phyloP scores from a whole-genome alignment of 306 rosid species.

The Trifolium pratense region DNA sequence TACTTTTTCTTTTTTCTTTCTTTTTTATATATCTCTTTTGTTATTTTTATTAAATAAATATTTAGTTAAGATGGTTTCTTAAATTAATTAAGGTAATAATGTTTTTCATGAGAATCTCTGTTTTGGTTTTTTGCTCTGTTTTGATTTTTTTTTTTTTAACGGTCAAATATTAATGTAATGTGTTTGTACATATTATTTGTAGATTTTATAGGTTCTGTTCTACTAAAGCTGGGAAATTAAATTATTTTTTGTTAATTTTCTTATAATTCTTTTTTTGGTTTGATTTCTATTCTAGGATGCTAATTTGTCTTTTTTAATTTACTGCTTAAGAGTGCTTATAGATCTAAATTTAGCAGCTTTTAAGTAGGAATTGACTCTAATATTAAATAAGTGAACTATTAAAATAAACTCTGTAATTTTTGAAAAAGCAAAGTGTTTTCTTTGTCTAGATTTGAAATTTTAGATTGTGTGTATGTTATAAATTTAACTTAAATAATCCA shows the following conservation, averaged over 20 bases:
- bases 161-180: slow-evolving; percentile 1
- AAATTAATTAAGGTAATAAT: neutral
- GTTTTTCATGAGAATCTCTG: neutral
- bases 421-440: neutral
- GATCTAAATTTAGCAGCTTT: slow-evolving; percentile 9
- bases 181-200: neutral
- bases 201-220: slow-evolving; percentile 29
- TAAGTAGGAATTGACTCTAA: slow-evolving; percentile 14
- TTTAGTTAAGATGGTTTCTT: neutral
- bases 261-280: neutral
- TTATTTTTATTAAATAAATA: neutral
- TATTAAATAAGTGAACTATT: neutral
- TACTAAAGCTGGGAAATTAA: neutral
- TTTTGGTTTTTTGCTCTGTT: neutral
- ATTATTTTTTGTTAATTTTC: neutral
- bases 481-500: too few species aligned
- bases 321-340: neutral
- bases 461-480: neutral
- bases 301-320: slow-evolving; percentile 21
- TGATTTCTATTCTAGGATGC: neutral
- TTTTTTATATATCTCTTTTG: slow-evolving; percentile 2
- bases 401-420: neutral
- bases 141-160: neutral
- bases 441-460: slow-evolving; percentile 37
- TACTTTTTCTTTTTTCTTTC: neutral